A percentile compares a stretch with the other conserved stretches of the same genome.
Evolutionary conservation across 2,329 filamentous ascomycete species (phyloP).

Genomic region (Aspergillus tubingensis): DNA sequence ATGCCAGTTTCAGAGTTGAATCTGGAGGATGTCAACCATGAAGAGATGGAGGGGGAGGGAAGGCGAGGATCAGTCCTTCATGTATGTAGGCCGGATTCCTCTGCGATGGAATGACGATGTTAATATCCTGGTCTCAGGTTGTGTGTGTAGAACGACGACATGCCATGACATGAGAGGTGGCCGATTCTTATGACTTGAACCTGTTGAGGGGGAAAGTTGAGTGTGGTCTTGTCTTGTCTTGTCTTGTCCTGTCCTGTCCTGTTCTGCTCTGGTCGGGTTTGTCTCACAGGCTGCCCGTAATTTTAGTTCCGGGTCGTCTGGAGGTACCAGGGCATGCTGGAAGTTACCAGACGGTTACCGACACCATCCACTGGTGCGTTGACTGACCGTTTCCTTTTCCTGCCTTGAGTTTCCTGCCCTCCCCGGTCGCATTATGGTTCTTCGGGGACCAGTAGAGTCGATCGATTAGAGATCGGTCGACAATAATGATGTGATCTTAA

Average conservation of each 20-base stretch:
- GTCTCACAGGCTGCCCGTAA: neutral
- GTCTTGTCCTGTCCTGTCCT: neutral
- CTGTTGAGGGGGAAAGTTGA: neutral
- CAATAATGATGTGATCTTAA: constrained; percentile 2
- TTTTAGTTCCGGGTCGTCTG: neutral
- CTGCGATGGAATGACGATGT: neutral
- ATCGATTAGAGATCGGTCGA: neutral
- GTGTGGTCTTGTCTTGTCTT: neutral
- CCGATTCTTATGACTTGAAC: neutral
- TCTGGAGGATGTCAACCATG: constrained; percentile 1
- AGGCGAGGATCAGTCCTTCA: neutral
- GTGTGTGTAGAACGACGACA: neutral
- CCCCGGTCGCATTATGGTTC: neutral
- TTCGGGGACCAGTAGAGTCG: neutral
- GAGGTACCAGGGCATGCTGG: neutral
- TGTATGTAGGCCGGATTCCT: neutral
- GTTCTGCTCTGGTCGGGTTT: neutral
- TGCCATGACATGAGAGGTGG: constrained; percentile 1
- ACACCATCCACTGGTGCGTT: neutral
- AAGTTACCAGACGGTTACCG: constrained; percentile 1
- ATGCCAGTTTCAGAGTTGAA: constrained; percentile 6
- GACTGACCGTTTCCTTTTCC: neutral
- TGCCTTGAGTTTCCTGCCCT: neutral
- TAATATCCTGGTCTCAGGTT: neutral
- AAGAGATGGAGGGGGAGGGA: neutral